phyloP scores from a whole-genome alignment of 129 eudicot species.

The Helianthus tuberosus region DNA sequence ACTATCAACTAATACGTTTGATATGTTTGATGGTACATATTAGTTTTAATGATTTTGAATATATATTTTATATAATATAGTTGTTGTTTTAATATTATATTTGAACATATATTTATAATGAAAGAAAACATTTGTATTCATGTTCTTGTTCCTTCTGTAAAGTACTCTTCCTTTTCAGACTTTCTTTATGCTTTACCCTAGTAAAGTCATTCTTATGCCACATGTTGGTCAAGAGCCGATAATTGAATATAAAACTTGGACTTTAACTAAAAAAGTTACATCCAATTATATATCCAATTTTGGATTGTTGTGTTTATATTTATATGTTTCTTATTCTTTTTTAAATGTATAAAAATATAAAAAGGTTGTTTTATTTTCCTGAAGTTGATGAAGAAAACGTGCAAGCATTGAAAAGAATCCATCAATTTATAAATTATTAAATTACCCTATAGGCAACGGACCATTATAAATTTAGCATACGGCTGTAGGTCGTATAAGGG shows the following conservation, averaged over 20 bases:
- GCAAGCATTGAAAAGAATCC: neutral
- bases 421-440: neutral
- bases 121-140: neutral
- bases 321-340: neutral
- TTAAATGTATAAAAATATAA: no score
- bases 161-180: neutral
- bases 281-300: neutral
- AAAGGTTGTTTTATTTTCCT: neutral
- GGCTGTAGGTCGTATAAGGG: neutral
- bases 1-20: no score
- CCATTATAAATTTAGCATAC: neutral
- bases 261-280: neutral
- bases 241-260: neutral
- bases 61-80: neutral
- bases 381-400: neutral
- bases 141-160: slow-evolving; percentile 6
- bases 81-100: neutral
- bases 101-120: neutral
- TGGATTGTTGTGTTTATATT: neutral
- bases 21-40: neutral
- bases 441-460: neutral
- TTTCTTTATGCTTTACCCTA: neutral
- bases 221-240: neutral
- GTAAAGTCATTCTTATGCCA: slow-evolving; percentile 8
- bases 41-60: neutral